Percentiles rank a stretch among this genome's conserved stretches.
Evolutionary conservation across 495 filamentous ascomycete species (phyloP).

Genomic region (Bombardia bombarda): DNA sequence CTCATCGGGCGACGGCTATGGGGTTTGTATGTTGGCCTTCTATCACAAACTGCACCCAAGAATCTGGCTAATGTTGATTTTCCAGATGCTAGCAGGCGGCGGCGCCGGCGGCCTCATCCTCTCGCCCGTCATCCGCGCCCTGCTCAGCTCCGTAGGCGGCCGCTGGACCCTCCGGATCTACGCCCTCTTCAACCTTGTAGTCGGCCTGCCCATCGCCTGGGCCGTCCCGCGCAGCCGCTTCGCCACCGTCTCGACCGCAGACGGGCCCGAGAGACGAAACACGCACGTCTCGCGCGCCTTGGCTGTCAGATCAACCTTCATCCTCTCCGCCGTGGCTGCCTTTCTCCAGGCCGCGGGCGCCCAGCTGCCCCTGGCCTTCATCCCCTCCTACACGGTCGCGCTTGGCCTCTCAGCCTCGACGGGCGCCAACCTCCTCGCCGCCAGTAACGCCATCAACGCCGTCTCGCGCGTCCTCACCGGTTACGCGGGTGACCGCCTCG

Average conservation of each 20-base stretch:
- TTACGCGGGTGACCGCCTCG: slow-evolving; percentile 40
- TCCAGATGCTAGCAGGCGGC: slow-evolving; percentile 32
- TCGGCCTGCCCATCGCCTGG: slow-evolving; percentile 39
- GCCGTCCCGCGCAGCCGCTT: slow-evolving; percentile 35
- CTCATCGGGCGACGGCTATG: slow-evolving; percentile 40
- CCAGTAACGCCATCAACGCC: slow-evolving; percentile 49
- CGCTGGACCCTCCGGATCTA: slow-evolving; percentile 45
- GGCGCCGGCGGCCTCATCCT: slow-evolving; percentile 39
- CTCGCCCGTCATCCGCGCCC: slow-evolving; percentile 38
- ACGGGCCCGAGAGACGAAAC: slow-evolving; percentile 16
- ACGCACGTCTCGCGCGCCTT: slow-evolving; percentile 36
- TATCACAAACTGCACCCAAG: neutral
- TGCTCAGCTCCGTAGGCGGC: slow-evolving; percentile 42
- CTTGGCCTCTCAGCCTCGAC: slow-evolving; percentile 31
- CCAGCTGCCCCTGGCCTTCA: slow-evolving; percentile 37
- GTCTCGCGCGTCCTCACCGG: slow-evolving; percentile 42
- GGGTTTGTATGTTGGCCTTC: slow-evolving; percentile 26
- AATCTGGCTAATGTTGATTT: neutral
- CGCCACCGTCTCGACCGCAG: slow-evolving; percentile 3
- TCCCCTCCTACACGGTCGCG: slow-evolving; percentile 35
- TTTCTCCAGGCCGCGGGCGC: slow-evolving; percentile 39
- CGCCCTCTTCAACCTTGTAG: slow-evolving; percentile 34
- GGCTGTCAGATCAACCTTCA: slow-evolving; percentile 29
- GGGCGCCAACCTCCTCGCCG: slow-evolving; percentile 43
- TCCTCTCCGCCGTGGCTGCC: slow-evolving; percentile 35